Conservation (phyloP, 2,329 filamentous ascomycete genomes). For the Aureobasidium musti region DNA sequence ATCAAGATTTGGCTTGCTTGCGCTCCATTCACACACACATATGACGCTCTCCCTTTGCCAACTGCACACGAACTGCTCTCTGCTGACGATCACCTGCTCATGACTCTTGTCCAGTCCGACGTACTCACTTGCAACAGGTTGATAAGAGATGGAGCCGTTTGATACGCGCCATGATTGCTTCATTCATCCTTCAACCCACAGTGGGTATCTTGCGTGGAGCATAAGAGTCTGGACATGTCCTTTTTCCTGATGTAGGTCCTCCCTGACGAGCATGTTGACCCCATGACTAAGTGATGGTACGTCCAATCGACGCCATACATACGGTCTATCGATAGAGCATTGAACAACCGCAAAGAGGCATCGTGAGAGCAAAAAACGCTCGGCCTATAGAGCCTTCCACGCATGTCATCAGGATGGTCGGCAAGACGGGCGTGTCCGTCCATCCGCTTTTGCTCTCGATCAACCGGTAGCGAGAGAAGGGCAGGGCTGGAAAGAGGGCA, state of each 20-base stretch:
- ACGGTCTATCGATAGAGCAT: background rate
- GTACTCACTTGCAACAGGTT: background rate
- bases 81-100: background rate
- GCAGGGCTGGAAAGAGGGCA: background rate
- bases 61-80: background rate
- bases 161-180: background rate
- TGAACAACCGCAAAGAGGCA: background rate
- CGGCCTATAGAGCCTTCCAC: background rate
- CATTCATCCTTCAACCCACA: background rate
- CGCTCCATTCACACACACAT: background rate
- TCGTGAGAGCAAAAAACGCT: background rate
- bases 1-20: conserved; percentile 3
- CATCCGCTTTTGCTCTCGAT: background rate
- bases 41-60: background rate
- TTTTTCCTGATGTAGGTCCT: background rate
- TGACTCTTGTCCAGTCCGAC: background rate
- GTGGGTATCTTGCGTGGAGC: background rate
- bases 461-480: background rate
- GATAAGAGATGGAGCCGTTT: background rate
- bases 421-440: conserved; percentile 1
- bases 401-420: conserved; percentile 11
- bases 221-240: background rate
- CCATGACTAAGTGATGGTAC: background rate
- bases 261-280: background rate
- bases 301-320: background rate